These are phyloP conservation scores for Thraustochytrium striatum DNA, from an alignment of 352 stramenopile genomes.

Conservation along the genomic window DNA sequence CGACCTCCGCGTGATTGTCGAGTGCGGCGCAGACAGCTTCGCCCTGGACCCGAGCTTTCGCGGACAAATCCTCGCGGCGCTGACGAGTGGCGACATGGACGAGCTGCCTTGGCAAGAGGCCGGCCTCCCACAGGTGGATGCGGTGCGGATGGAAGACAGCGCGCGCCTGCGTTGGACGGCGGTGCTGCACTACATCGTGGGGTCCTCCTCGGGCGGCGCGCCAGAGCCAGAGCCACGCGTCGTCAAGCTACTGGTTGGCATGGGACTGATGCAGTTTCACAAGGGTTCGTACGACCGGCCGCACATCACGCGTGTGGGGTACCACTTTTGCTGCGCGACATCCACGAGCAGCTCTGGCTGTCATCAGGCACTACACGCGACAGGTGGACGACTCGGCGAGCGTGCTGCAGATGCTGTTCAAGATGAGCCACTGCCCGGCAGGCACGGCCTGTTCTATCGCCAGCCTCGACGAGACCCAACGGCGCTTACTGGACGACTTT, in stretches of 20 bases:
- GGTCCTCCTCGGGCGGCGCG: neutral
- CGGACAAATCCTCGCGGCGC: neutral
- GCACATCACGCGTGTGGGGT: constrained; percentile 25
- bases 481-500: constrained; percentile 11
- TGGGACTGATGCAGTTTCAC: constrained; percentile 15
- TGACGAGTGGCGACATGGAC: neutral
- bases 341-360: constrained; percentile 46
- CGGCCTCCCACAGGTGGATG: neutral
- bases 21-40: neutral
- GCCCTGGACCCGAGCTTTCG: neutral
- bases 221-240: constrained; percentile 13
- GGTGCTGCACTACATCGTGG: constrained; percentile 27
- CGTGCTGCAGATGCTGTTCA: constrained; percentile 46
- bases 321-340: constrained; percentile 47
- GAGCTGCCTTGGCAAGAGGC: constrained; percentile 25
- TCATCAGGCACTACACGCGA: constrained; percentile 44
- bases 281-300: neutral
- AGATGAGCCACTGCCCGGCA: constrained; percentile 18
- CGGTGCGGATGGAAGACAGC: neutral
- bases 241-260: constrained; percentile 32
- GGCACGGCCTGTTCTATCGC: neutral
- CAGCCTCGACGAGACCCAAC: constrained; percentile 12
- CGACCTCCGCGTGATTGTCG: constrained; percentile 3
- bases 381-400: constrained; percentile 16
- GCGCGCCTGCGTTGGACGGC: constrained; percentile 10